Percentiles rank a stretch among this genome's conserved stretches.
These are phyloP conservation scores for Pseudopyricularia cyperi DNA, from an alignment of 2,329 filamentous ascomycete species.

Conservation along the genomic window DNA sequence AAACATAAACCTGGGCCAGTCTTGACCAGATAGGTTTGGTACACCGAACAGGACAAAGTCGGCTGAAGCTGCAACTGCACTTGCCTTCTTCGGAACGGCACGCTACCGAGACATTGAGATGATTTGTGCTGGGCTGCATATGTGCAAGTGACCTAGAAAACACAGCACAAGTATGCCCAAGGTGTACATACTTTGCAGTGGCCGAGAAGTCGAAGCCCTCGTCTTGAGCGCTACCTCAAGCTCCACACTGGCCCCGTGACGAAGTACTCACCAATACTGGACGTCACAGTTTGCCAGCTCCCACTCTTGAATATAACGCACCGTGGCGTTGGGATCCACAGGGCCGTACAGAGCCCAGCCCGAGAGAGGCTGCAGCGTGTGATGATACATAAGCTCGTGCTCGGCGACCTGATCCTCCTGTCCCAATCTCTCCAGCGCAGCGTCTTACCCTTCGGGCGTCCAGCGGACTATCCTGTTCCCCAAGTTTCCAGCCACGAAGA, in stretches of 20 bases:
- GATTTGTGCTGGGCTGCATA: no score
- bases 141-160: no score
- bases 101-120: no score
- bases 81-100: no score
- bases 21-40: no score
- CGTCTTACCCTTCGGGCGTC: constrained; percentile 12
- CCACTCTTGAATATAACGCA: not conserved
- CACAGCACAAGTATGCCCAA: no score
- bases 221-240: not conserved
- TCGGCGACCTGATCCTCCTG: constrained; percentile 1
- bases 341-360: constrained; percentile 28
- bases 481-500: constrained; percentile 22
- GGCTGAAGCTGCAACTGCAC: no score
- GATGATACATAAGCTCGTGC: constrained; percentile 7
- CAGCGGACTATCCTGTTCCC: constrained; percentile 13
- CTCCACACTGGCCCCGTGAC: not conserved
- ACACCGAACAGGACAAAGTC: no score
- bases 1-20: no score
- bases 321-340: constrained; percentile 11
- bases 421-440: constrained; percentile 17
- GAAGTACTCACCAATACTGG: not conserved
- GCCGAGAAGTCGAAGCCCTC: not conserved
- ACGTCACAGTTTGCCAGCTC: not conserved
- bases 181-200: not conserved
- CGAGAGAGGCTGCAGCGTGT: constrained; percentile 20